Percentiles rank a stretch among this genome's conserved stretches.
phyloP scores from a whole-genome alignment of 2,329 filamentous ascomycete species.

The Arthrobotrys pseudoclavata region DNA sequence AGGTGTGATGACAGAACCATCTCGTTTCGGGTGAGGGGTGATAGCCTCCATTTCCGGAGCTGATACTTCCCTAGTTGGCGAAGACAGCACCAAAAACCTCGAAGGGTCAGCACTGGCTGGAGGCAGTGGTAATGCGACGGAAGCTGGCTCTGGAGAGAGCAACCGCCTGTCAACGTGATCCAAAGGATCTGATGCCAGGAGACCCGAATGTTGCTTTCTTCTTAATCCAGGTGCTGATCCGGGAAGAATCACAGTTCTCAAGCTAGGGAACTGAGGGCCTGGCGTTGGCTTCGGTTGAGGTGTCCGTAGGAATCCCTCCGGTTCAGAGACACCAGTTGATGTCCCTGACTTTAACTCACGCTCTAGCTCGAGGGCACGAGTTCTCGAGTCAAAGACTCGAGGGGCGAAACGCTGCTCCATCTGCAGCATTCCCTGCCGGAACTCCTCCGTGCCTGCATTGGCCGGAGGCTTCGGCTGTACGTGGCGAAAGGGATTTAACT shows the following conservation, averaged over 20 bases:
- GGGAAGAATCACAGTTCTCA: slow-evolving; percentile 10
- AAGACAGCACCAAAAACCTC: not conserved
- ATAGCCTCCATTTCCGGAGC: not conserved
- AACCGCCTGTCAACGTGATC: not conserved
- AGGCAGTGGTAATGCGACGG: slow-evolving; percentile 1
- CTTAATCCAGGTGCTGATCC: not conserved
- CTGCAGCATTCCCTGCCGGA: slow-evolving; percentile 21
- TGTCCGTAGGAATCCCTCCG: not conserved
- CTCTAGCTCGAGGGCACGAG: slow-evolving; percentile 34
- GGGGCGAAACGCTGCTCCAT: slow-evolving; percentile 27
- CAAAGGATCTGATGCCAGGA: not conserved
- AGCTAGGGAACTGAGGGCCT: not conserved
- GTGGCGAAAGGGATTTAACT: slow-evolving; percentile 38
- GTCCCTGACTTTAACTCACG: slow-evolving; percentile 17
- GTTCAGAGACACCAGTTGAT: not conserved
- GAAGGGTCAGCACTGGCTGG: slow-evolving; percentile 1
- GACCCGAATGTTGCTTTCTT: not conserved
- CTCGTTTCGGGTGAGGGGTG: not conserved
- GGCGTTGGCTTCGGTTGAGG: not conserved
- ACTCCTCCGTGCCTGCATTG: slow-evolving; percentile 34
- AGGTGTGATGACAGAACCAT: not conserved
- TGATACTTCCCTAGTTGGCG: not conserved
- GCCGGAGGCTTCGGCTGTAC: slow-evolving; percentile 35
- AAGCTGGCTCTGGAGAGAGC: slow-evolving; percentile 15
- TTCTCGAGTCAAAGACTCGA: slow-evolving; percentile 37